These are phyloP conservation scores for Sporisorium exsertum DNA, from an alignment of 1,284 basidiomycete species.

Conservation along the genomic window DNA sequence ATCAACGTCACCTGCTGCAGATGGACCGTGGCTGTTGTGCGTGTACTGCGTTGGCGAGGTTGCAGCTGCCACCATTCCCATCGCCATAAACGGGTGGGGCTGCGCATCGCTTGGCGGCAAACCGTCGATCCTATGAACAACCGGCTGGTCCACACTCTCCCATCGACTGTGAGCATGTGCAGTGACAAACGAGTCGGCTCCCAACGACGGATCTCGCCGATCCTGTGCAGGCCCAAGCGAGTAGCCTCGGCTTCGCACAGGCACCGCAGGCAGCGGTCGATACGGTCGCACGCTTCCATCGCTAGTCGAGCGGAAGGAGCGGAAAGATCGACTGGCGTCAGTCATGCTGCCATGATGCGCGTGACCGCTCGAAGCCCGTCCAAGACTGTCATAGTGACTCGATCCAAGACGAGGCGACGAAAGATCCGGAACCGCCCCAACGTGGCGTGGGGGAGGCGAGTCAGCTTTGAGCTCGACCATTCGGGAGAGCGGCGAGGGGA, in stretches of 20 bases:
- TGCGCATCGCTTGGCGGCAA: conserved; percentile 5
- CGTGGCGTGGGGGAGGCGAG: conserved; percentile 3
- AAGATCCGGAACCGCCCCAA: conserved; percentile 18
- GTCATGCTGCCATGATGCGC: not conserved
- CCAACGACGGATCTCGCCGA: conserved; percentile 6
- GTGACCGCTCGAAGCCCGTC: not conserved
- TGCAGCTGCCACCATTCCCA: conserved; percentile 27
- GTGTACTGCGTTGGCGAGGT: conserved; percentile 19
- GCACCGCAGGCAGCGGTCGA: conserved; percentile 14
- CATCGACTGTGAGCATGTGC: conserved; percentile 9
- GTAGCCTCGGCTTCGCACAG: conserved; percentile 2
- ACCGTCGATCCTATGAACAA: conserved; percentile 2
- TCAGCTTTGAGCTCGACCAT: conserved; percentile 18
- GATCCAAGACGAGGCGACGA: not conserved
- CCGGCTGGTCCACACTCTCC: not conserved
- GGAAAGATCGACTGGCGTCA: conserved; percentile 14
- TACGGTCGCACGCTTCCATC: conserved; percentile 15
- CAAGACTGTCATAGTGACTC: conserved; percentile 1
- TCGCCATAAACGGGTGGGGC: conserved; percentile 20
- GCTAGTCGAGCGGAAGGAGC: conserved; percentile 29
- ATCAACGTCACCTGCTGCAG: not conserved
- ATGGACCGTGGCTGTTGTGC: conserved; percentile 15
- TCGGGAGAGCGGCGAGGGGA: conserved; percentile 9
- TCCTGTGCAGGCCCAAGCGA: conserved; percentile 15
- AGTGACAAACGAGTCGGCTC: conserved; percentile 16